Evolutionary conservation across 164 flowering plant species (phyloP).

Genomic region (Chimonanthus salicifolius): DNA sequence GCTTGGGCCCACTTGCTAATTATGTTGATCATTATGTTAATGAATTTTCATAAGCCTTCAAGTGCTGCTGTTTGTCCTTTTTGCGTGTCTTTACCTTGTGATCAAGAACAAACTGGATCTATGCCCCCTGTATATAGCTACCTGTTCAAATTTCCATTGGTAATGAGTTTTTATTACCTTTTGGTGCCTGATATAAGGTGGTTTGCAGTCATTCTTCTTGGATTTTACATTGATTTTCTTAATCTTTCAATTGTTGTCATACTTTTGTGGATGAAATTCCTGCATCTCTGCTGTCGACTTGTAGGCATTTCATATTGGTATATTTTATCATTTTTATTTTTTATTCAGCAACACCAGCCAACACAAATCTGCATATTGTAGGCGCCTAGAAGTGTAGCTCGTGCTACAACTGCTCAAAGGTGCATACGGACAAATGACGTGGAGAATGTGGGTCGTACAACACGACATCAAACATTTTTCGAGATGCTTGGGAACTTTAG

Average conservation of each 20-base stretch:
- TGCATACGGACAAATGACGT: conserved; percentile 95
- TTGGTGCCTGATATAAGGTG: background rate
- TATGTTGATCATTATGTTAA: background rate
- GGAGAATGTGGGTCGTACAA: conserved; percentile 86
- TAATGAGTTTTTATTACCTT: too few relatives aligned
- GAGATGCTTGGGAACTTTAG: conserved; percentile 99
- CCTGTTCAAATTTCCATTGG: background rate
- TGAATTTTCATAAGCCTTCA: background rate
- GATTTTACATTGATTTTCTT: background rate
- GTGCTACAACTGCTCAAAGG: conserved; percentile 88
- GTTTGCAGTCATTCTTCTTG: background rate
- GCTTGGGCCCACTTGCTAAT: background rate
- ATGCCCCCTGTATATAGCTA: background rate
- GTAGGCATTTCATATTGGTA: background rate
- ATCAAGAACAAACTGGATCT: background rate
- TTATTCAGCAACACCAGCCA: background rate
- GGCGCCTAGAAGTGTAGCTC: conserved; percentile 71
- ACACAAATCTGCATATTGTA: conserved; percentile 17
- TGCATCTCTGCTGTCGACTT: background rate
- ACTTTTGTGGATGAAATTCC: background rate
- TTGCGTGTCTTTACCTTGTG: background rate
- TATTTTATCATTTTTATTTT: background rate
- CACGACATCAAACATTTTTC: conserved; percentile 90
- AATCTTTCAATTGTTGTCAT: background rate
- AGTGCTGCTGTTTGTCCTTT: background rate